Base-by-base conservation (phyloP, 768 basidiomycete species). In the Boletus insuetus region DNA sequence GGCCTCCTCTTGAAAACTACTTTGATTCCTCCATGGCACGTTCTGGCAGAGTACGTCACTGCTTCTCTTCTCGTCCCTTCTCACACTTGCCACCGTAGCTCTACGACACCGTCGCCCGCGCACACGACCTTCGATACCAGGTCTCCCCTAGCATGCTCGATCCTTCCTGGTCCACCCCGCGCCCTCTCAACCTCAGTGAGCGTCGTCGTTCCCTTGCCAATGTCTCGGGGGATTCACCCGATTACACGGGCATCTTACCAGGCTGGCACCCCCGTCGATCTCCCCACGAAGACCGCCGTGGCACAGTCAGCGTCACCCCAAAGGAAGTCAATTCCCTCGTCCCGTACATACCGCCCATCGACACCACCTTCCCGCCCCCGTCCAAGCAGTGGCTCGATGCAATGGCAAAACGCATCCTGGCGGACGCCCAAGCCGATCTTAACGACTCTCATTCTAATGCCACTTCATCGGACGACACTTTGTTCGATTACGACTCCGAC, bases 91-190 rank as follows among this genome's bases (percentile, higher is more conserved):
- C 51, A 12, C 49, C 53, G 8, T 45, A 71, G 69, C 63, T 73
- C 32, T 71, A 73, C 46, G 62, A 69, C 10, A 54, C 71, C 16
- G 47, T 73, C 14, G 71, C 69, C 35, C 54, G 48, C 41, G 59
- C 65, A 4, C 61, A 69, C 26, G 71, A 72, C 60, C 41, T 56
- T 34, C 63, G 42, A 32, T 65, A 59, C 50, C 42, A 54, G 19
- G 40, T 59, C 24, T 29, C 51, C 2, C 46, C 46, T 6, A 51
- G 53, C 47, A 44, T 51, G 52, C 39, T 60, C 56, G 61, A 58
- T 56, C 61, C 41, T 3, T 51, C 55, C 22, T 43, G 49, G 46
- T n/a, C 58, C 10, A 46, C 52, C 14, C 50, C 54, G 38, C 58
- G 56, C 41, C 59, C 58, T 13, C 34, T 59, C 17, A n/a, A 51